phyloP scores from a whole-genome alignment of 1,284 basidiomycete species.

The Apiotrichum domesticum region DNA sequence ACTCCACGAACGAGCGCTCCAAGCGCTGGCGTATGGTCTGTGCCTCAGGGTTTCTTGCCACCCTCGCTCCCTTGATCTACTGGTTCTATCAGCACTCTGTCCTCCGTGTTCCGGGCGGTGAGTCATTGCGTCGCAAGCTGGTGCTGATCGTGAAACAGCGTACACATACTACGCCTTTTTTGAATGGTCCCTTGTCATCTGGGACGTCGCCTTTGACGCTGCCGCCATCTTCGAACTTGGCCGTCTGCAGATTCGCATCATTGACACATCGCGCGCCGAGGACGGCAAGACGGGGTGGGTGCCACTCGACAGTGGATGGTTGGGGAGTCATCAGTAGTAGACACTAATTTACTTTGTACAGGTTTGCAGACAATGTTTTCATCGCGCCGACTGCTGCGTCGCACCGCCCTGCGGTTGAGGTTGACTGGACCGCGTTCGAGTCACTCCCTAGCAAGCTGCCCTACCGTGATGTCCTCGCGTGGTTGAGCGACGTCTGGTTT shows the following conservation, averaged over 20 bases:
- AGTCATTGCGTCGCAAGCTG: constrained; percentile 11
- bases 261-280: constrained; percentile 15
- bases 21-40: constrained; percentile 7
- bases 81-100: constrained; percentile 81
- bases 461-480: constrained; percentile 21
- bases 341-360: neutral
- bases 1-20: constrained; percentile 24
- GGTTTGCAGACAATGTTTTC: constrained; percentile 5
- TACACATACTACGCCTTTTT: constrained; percentile 80
- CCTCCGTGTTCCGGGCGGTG: constrained; percentile 69
- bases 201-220: constrained; percentile 74
- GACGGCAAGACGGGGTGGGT: constrained; percentile 15
- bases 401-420: constrained; percentile 5
- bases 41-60: constrained; percentile 55
- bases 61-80: constrained; percentile 69
- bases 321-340: neutral
- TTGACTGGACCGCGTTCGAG: constrained; percentile 20
- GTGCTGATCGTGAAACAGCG: constrained; percentile 49
- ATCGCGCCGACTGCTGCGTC: constrained; percentile 4
- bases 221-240: constrained; percentile 58
- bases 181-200: constrained; percentile 76
- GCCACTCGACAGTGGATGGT: too few species aligned
- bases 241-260: constrained; percentile 15
- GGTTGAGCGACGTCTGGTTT: constrained; percentile 39
- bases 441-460: constrained; percentile 6